These are phyloP conservation scores for Daucus carota DNA, from an alignment of 129 eudicot species.

Conservation along the genomic window DNA sequence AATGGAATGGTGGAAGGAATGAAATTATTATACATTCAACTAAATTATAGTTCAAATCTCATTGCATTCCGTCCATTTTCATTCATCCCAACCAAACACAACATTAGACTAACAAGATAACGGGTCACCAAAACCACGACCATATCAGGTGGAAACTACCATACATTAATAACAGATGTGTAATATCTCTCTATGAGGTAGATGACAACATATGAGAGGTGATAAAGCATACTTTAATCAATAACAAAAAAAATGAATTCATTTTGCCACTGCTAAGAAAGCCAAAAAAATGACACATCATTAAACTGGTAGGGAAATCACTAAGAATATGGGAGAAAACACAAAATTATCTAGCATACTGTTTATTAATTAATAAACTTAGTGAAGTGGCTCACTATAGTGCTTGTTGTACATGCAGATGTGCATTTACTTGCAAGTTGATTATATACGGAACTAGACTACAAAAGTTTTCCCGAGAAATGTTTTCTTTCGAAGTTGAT, in stretches of 20 bases:
- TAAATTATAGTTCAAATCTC: too few relatives aligned
- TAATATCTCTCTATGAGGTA: neutral
- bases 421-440: neutral
- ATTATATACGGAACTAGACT: neutral
- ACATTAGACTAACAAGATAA: neutral
- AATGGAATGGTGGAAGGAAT: too few relatives aligned
- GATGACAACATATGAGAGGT: neutral
- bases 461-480: neutral
- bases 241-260: neutral
- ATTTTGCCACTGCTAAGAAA: neutral
- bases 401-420: neutral
- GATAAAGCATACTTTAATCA: neutral
- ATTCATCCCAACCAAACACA: too few relatives aligned
- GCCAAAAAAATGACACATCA: neutral
- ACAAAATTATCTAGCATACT: neutral
- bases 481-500: neutral
- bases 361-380: neutral
- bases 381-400: neutral
- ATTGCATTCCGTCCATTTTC: too few relatives aligned
- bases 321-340: neutral
- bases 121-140: neutral
- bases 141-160: neutral
- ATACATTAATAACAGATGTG: neutral
- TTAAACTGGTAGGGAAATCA: neutral
- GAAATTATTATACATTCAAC: too few relatives aligned